Evolutionary conservation across 257 asterid genomes (phyloP).

Genomic region (Gentiana macrophylla): DNA sequence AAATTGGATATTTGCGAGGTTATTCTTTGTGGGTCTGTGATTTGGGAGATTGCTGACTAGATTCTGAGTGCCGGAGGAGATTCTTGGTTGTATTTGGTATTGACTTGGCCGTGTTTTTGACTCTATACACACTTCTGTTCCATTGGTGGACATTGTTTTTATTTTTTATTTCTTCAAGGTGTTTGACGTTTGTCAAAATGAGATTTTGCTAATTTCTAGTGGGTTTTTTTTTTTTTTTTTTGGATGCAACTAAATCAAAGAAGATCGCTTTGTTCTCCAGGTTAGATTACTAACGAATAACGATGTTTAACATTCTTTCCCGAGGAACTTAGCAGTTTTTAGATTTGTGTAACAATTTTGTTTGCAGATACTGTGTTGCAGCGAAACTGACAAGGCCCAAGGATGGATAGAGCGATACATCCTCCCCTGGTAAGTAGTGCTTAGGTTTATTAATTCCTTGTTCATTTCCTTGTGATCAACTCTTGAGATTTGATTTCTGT

Average conservation of each 20-base stretch:
- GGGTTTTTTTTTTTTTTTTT: neutral
- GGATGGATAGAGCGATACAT: slow-evolving; percentile 52
- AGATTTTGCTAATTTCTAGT: neutral
- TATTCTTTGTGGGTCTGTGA: slow-evolving; percentile 15
- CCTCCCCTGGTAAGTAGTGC: slow-evolving; percentile 50
- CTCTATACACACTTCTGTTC: slow-evolving; percentile 4
- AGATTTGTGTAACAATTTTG: neutral
- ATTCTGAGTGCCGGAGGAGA: neutral
- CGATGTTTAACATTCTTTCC: neutral
- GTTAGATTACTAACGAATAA: neutral
- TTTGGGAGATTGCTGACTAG: slow-evolving; percentile 15
- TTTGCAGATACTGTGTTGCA: slow-evolving; percentile 13
- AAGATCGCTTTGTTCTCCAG: slow-evolving; percentile 4
- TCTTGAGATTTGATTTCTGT: neutral
- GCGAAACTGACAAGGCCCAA: slow-evolving; percentile 9
- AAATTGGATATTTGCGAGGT: slow-evolving; percentile 10
- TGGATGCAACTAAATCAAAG: no score
- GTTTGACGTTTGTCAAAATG: neutral
- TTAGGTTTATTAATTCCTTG: neutral
- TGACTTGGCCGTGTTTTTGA: slow-evolving; percentile 5
- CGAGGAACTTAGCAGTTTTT: neutral
- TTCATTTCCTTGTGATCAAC: neutral
- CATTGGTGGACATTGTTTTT: neutral
- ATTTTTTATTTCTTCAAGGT: neutral
- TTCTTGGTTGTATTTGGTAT: slow-evolving; percentile 1